Conservation (phyloP, 345 rosid species). For the Cardamine chenopodiifolia region DNA sequence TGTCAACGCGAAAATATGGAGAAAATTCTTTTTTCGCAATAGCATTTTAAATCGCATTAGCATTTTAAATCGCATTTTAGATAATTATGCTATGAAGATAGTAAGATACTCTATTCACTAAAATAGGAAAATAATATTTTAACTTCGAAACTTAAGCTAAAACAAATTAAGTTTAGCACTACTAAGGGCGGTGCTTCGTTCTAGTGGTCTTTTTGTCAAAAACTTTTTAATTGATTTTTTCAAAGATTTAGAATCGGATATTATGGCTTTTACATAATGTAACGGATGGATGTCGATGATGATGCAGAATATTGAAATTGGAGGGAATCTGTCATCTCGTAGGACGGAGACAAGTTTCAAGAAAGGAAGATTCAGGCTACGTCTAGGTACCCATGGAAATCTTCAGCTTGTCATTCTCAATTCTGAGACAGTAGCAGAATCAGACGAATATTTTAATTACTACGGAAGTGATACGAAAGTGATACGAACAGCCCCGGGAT, state of each 20-base stretch:
- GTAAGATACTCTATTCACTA: too few relatives aligned
- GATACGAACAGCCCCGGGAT: constrained; percentile 18
- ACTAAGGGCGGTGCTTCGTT: neutral
- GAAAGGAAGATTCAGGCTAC: constrained; percentile 26
- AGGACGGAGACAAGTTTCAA: constrained; percentile 4
- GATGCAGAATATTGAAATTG: constrained; percentile 13
- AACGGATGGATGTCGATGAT: neutral
- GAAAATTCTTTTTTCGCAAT: neutral
- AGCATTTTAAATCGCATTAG: neutral
- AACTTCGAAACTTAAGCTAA: neutral
- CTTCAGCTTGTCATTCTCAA: constrained; percentile 20
- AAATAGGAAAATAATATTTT: neutral
- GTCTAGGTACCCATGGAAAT: neutral
- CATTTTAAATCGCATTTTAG: neutral
- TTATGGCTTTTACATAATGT: neutral
- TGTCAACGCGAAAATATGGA: neutral
- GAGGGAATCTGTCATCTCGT: constrained; percentile 31
- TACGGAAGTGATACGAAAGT: constrained; percentile 27
- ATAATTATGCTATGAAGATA: neutral
- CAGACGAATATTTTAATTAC: constrained; percentile 28
- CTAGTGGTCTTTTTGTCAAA: neutral
- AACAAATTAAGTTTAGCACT: neutral
- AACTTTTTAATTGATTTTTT: neutral
- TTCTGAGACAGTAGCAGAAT: constrained; percentile 30
- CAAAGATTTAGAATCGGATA: neutral